Evolutionary conservation across 306 rosid genomes (phyloP).

Genomic region (Canavalia gladiata): DNA sequence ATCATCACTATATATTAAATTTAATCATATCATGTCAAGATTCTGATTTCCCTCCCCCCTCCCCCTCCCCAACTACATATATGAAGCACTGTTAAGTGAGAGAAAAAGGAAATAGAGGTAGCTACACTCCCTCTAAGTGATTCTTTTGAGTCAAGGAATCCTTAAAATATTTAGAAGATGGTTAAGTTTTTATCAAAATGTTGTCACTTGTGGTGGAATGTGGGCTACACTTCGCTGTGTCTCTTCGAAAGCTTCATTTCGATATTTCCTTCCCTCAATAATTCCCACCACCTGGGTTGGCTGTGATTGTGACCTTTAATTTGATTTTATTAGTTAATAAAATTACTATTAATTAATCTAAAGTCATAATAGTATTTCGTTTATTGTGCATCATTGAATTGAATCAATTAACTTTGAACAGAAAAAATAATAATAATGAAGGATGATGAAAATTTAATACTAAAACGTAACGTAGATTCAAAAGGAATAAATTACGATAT

Average conservation of each 20-base stretch:
- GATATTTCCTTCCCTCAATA: slow-evolving; percentile 60
- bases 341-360: slow-evolving; percentile 12
- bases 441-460: too few relatives aligned
- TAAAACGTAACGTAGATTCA: too few relatives aligned
- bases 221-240: slow-evolving; percentile 43
- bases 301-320: slow-evolving; percentile 53
- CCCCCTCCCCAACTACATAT: too few relatives aligned
- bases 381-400: too few relatives aligned
- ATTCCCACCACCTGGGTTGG: slow-evolving; percentile 64
- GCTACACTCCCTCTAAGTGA: too few relatives aligned
- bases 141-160: not conserved
- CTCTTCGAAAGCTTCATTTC: slow-evolving; percentile 62
- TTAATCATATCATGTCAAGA: not conserved
- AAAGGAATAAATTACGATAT: too few relatives aligned
- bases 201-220: slow-evolving; percentile 36
- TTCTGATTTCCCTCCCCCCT: too few relatives aligned
- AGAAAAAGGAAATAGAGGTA: too few relatives aligned
- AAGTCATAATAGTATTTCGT: not conserved
- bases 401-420: too few relatives aligned
- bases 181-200: not conserved
- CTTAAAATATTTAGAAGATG: slow-evolving; percentile 41
- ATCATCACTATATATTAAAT: not conserved
- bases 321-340: not conserved
- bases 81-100: too few relatives aligned
- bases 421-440: too few relatives aligned